Evolutionary conservation across 345 rosid genomes (phyloP).

Genomic region (Dovyalis caffra): DNA sequence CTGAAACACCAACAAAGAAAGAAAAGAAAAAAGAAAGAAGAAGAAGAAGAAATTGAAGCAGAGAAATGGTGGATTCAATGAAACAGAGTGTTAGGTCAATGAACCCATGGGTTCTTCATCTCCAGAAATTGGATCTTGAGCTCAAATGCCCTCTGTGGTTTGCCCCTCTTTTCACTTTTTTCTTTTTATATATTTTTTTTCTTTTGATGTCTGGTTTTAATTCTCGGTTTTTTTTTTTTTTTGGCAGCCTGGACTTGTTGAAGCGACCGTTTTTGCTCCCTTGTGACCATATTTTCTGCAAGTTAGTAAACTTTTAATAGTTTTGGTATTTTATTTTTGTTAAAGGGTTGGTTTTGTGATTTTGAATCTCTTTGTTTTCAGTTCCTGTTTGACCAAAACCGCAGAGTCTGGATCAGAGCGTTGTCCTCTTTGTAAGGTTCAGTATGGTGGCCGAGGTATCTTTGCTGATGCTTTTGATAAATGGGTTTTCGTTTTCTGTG

Average conservation of each 20-base stretch:
- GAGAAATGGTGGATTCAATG: conserved; percentile 39
- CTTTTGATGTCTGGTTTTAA: background rate
- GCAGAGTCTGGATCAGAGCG: conserved; percentile 29
- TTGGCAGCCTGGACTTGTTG: conserved; percentile 60
- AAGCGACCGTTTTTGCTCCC: conserved; percentile 65
- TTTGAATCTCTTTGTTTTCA: conserved; percentile 28
- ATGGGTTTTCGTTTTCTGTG: background rate
- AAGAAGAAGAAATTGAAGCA: no score
- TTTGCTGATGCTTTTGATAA: background rate
- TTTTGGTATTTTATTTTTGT: background rate
- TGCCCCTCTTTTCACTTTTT: background rate
- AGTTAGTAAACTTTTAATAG: conserved; percentile 33
- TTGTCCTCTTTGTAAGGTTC: conserved; percentile 60
- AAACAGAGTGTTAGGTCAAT: conserved; percentile 25
- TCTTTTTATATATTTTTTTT: no score
- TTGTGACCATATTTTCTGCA: conserved; percentile 81
- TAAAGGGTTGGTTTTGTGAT: background rate
- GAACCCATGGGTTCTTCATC: conserved; percentile 76
- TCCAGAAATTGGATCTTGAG: conserved; percentile 78
- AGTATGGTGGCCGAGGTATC: conserved; percentile 38
- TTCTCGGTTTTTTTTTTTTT: background rate
- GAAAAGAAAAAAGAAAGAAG: no score
- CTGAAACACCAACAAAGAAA: no score
- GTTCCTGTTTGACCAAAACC: conserved; percentile 49
- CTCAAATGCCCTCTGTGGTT: conserved; percentile 93